Evolutionary conservation across 768 basidiomycete species (phyloP), one percentile per base, ranked within the genome.

Genomic region (Psilocybe sp.): DNA sequence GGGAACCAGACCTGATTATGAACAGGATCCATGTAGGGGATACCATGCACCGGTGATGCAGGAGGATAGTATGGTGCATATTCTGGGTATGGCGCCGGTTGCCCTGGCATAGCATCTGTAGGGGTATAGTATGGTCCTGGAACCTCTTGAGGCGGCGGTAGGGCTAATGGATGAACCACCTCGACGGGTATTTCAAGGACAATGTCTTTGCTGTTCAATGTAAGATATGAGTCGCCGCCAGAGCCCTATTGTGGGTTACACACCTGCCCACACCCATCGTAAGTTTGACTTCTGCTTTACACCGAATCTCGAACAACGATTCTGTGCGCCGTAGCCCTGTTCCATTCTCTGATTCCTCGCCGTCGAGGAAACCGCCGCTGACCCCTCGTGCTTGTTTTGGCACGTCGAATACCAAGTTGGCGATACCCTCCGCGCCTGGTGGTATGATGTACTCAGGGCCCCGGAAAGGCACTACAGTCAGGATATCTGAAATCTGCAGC

Each of bases 381-480:
- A 87, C 80, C 4, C 84, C 82, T 47, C 84, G 73, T 0, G 87
- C 82, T 50, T 74, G 66, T 41, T 68, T 73, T 4, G 90, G 90
- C n/a, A 91, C 80, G 61, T 92, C 85, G 54, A 93, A 84, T 10
- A 89, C 86, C 10, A 93, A 75, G 58, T 79, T 82, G 1, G 90
- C 90, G 1, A 91, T 77, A 16, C 90, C 90, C 60, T 92, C 90
- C 2, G 74, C 76, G 14, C 87, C 87, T 1, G 88, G 87, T 7
- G 75, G 76, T 28, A 91, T 80, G 31, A 80, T 78, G 55, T 91
- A 92, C 58, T 92, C 90, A 23, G 78, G 74, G 2, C 87, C 88
- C 35, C 79, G 79, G 65, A 86, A 93, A 10, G 84, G 77, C 14
- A 91, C 82, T 10, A 78, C 81, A 2, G 80, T 77, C 20, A 88